These are phyloP conservation scores for Mucor velutinosus DNA, from an alignment of 371 early-diverging fungal genomes.

Conservation along the genomic window DNA sequence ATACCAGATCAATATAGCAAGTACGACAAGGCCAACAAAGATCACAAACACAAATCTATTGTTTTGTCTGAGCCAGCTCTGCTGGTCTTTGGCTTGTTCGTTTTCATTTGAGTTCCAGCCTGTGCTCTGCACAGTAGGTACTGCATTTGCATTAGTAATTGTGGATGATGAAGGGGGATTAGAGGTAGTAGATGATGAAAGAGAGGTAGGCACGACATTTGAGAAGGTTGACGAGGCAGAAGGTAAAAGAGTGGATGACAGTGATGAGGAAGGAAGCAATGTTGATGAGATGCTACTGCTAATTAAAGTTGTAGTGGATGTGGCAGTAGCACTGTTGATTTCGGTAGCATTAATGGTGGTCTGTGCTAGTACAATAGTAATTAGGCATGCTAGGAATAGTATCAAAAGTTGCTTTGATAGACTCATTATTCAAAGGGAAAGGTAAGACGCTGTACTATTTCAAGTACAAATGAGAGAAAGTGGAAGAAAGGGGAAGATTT, in stretches of 20 bases:
- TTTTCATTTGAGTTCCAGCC: slow-evolving; percentile 23
- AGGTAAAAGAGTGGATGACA: neutral
- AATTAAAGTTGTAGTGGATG: neutral
- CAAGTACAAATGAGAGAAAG: neutral
- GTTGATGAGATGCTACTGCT: neutral
- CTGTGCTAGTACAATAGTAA: neutral
- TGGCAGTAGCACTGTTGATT: neutral
- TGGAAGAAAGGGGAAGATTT: slow-evolving; percentile 1
- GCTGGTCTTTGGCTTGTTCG: neutral
- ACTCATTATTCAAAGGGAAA: neutral
- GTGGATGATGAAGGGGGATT: neutral
- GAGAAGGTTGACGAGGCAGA: neutral
- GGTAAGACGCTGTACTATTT: neutral
- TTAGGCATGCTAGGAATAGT: neutral
- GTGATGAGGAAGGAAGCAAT: neutral
- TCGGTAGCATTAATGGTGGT: neutral
- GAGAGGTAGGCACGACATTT: neutral
- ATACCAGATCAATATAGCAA: slow-evolving; percentile 28
- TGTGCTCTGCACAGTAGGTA: slow-evolving; percentile 28
- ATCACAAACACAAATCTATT: slow-evolving; percentile 38
- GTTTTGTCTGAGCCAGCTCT: slow-evolving; percentile 33
- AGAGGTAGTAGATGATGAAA: neutral
- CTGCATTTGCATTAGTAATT: neutral
- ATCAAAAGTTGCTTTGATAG: neutral
- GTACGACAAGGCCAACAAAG: slow-evolving; percentile 18